These are phyloP conservation scores for Aspergillus ochraceoroseus DNA, from an alignment of 2,329 filamentous ascomycete genomes.

Conservation along the genomic window DNA sequence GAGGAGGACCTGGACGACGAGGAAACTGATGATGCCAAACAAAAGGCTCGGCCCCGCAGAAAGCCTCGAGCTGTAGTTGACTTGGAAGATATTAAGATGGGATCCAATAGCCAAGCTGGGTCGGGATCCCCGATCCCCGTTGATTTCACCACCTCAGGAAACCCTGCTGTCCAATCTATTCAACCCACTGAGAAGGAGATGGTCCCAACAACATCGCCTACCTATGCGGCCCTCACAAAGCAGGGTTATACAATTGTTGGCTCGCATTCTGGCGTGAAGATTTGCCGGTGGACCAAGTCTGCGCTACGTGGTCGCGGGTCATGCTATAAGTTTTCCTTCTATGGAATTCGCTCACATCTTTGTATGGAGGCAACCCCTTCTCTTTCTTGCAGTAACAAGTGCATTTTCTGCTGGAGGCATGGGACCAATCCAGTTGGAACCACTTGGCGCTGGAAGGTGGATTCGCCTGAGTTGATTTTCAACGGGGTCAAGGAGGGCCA, in stretches of 20 bases:
- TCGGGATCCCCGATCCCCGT: constrained; percentile 59
- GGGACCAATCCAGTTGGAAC: constrained; percentile 96
- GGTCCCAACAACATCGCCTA: constrained; percentile 87
- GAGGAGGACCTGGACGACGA: constrained; percentile 63
- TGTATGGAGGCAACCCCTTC: constrained; percentile 98
- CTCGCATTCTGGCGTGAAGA: constrained; percentile 93
- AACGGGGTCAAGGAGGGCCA: constrained; percentile 84
- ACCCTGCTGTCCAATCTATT: constrained; percentile 37
- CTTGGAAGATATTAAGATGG: constrained; percentile 70
- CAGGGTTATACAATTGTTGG: constrained; percentile 95
- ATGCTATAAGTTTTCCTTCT: constrained; percentile 97
- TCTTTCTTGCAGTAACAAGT: constrained; percentile 94
- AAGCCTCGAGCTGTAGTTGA: constrained; percentile 59
- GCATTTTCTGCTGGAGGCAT: constrained; percentile 98
- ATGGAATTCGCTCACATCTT: constrained; percentile 91
- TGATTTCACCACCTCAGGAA: constrained; percentile 66
- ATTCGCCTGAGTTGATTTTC: constrained; percentile 85
- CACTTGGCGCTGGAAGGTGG: constrained; percentile 93
- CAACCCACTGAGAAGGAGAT: constrained; percentile 67
- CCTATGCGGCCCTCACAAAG: constrained; percentile 83
- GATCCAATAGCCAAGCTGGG: constrained; percentile 25
- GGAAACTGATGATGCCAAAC: constrained; percentile 50
- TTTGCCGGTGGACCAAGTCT: constrained; percentile 97
- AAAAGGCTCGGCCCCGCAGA: constrained; percentile 46
- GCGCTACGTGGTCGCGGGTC: constrained; percentile 87